Conservation (phyloP, 2,329 filamentous ascomycete species). For the Monosporascus sp. region DNA sequence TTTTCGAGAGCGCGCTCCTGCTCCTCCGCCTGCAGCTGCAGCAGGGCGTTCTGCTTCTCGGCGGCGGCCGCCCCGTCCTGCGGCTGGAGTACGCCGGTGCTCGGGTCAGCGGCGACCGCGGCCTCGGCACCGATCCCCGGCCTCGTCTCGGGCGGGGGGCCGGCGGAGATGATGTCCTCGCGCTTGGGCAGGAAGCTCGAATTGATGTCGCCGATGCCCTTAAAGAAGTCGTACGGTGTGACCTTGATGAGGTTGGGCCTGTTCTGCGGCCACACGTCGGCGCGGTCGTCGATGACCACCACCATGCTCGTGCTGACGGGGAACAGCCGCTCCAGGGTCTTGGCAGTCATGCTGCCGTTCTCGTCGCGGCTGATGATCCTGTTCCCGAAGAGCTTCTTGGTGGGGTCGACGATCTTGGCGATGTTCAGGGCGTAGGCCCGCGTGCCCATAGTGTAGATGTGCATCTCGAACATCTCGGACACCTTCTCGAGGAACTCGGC, state of each 20-base stretch:
- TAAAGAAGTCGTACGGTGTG: slow-evolving; percentile 93
- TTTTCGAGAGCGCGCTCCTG: slow-evolving; percentile 84
- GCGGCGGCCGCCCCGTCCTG: slow-evolving; percentile 13
- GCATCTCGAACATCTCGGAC: slow-evolving; percentile 70
- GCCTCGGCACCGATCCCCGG: slow-evolving; percentile 10
- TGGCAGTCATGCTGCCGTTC: slow-evolving; percentile 86
- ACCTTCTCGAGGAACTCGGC: slow-evolving; percentile 64
- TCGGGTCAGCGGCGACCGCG: neutral
- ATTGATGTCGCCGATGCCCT: slow-evolving; percentile 97
- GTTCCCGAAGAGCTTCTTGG: slow-evolving; percentile 84
- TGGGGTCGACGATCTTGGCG: slow-evolving; percentile 86
- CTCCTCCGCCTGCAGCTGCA: slow-evolving; percentile 73
- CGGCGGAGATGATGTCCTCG: slow-evolving; percentile 41
- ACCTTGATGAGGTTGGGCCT: slow-evolving; percentile 92
- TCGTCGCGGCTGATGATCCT: slow-evolving; percentile 95
- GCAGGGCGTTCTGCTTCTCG: slow-evolving; percentile 33
- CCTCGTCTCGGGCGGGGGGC: slow-evolving; percentile 14
- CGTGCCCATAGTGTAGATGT: slow-evolving; percentile 99
- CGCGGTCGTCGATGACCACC: slow-evolving; percentile 95
- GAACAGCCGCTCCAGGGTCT: slow-evolving; percentile 85
- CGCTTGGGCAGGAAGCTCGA: slow-evolving; percentile 90
- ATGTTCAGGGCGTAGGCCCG: slow-evolving; percentile 92
- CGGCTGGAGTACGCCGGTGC: slow-evolving; percentile 4
- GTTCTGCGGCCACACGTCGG: slow-evolving; percentile 91
- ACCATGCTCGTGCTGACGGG: slow-evolving; percentile 99